phyloP scores from a whole-genome alignment of 2,329 filamentous ascomycete genomes.

The Epicoccum nigrum region DNA sequence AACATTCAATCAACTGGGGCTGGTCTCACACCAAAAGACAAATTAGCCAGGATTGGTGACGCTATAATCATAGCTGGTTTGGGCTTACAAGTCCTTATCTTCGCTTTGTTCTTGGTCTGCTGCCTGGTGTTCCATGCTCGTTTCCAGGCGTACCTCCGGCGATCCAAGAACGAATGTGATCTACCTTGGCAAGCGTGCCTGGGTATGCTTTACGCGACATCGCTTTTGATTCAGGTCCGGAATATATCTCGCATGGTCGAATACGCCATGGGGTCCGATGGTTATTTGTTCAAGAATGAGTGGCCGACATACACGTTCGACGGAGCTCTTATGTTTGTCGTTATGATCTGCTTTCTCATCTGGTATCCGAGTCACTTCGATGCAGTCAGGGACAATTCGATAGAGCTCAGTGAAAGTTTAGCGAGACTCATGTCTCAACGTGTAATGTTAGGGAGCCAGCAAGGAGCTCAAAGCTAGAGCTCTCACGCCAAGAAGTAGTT shows the following conservation, averaged over 20 bases:
- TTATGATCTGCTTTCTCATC: slow-evolving; percentile 33
- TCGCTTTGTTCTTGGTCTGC: slow-evolving; percentile 60
- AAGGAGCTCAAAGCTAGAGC: too few species aligned
- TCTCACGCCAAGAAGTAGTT: too few species aligned
- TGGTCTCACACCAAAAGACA: not conserved
- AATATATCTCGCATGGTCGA: slow-evolving; percentile 57
- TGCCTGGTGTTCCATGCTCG: slow-evolving; percentile 56
- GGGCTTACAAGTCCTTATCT: slow-evolving; percentile 62
- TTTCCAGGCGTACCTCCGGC: slow-evolving; percentile 35
- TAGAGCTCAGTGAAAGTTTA: too few species aligned
- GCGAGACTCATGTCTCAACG: too few species aligned
- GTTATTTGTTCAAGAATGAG: slow-evolving; percentile 53
- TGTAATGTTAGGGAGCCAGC: too few species aligned
- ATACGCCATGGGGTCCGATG: slow-evolving; percentile 53
- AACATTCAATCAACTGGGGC: not conserved
- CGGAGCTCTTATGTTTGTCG: slow-evolving; percentile 50
- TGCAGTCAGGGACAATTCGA: not conserved
- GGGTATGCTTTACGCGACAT: slow-evolving; percentile 51
- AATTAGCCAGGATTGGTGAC: not conserved
- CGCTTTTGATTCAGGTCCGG: slow-evolving; percentile 55
- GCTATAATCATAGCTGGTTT: slow-evolving; percentile 58
- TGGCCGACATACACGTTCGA: slow-evolving; percentile 55
- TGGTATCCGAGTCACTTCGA: not conserved
- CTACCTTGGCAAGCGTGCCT: slow-evolving; percentile 25
- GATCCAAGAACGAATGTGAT: not conserved